These are phyloP conservation scores for Salvia miltiorrhiza DNA, from an alignment of 257 asterid genomes.

Conservation along the genomic window DNA sequence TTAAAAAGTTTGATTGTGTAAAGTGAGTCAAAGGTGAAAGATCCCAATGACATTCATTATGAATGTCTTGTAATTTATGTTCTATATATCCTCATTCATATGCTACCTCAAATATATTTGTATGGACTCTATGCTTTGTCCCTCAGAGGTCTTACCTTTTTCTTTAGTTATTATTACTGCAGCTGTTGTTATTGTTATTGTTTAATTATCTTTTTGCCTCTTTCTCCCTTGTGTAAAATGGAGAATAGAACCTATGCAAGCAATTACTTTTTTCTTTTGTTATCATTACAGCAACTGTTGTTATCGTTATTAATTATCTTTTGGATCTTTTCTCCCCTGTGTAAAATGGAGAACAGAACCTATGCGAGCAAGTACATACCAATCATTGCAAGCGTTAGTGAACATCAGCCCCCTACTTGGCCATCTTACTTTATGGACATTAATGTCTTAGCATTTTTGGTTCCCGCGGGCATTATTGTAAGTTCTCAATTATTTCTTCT, in stretches of 20 bases:
- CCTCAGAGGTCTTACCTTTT: background rate
- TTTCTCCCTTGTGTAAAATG: too few relatives aligned
- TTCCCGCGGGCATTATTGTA: constrained; percentile 97
- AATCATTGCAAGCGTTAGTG: constrained; percentile 98
- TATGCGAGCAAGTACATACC: constrained; percentile 99
- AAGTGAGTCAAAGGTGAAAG: background rate
- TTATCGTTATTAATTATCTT: background rate
- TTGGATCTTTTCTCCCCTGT: background rate
- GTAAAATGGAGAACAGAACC: constrained; percentile 60
- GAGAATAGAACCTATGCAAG: too few relatives aligned
- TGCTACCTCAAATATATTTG: background rate
- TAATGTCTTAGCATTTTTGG: constrained; percentile 93
- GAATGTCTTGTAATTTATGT: background rate
- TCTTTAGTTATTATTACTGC: too few relatives aligned
- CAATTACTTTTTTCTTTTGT: background rate
- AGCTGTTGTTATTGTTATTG: too few relatives aligned
- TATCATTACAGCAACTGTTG: background rate
- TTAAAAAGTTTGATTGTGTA: background rate
- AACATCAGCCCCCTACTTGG: constrained; percentile 99
- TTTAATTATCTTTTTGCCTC: too few relatives aligned
- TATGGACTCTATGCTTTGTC: background rate
- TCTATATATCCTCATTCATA: background rate
- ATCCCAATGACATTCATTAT: background rate
- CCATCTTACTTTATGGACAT: constrained; percentile 99
- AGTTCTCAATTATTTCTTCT: constrained; percentile 35